Evolutionary conservation across 2,329 filamentous ascomycete genomes (phyloP).

Genomic region (Dothideomycetes sp.): DNA sequence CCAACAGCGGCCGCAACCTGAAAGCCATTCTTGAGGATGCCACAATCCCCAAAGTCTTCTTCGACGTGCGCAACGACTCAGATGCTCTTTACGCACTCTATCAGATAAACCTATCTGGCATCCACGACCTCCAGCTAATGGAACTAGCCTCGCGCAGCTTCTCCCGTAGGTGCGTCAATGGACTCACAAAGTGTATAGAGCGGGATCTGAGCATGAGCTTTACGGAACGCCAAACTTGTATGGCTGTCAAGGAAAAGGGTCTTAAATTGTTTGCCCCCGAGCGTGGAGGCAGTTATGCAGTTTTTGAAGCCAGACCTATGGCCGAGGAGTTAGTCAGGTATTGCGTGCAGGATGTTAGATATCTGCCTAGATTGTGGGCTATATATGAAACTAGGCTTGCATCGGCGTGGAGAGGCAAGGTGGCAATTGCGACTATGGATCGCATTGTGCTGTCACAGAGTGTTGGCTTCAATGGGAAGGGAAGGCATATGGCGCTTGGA

Average conservation of each 20-base stretch:
- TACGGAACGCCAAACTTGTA: conserved; percentile 16
- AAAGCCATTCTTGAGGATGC: conserved; percentile 35
- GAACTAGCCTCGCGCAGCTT: conserved; percentile 31
- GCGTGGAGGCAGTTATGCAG: conserved; percentile 32
- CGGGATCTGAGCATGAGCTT: conserved; percentile 12
- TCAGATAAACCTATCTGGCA: conserved; percentile 29
- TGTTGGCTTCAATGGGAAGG: conserved; percentile 16
- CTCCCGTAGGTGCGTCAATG: conserved; percentile 17
- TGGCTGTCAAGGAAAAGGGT: conserved; percentile 27
- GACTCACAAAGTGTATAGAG: conserved; percentile 30
- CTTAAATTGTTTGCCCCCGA: conserved; percentile 29
- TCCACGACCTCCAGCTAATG: conserved; percentile 47
- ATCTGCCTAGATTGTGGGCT: conserved; percentile 25
- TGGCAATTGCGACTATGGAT: conserved; percentile 16
- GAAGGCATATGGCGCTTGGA: conserved; percentile 19
- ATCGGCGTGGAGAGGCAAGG: too few relatives aligned
- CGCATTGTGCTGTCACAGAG: conserved; percentile 22
- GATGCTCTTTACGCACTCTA: conserved; percentile 42
- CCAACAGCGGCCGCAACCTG: conserved; percentile 13
- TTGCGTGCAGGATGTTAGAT: conserved; percentile 36
- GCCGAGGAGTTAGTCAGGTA: conserved; percentile 28
- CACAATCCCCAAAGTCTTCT: conserved; percentile 40
- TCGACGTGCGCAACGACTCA: conserved; percentile 49
- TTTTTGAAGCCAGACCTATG: conserved; percentile 39
- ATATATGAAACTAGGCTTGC: conserved; percentile 17